These are phyloP conservation scores for Fusarium chuoi DNA, from an alignment of 2,329 filamentous ascomycete species.

Conservation along the genomic window DNA sequence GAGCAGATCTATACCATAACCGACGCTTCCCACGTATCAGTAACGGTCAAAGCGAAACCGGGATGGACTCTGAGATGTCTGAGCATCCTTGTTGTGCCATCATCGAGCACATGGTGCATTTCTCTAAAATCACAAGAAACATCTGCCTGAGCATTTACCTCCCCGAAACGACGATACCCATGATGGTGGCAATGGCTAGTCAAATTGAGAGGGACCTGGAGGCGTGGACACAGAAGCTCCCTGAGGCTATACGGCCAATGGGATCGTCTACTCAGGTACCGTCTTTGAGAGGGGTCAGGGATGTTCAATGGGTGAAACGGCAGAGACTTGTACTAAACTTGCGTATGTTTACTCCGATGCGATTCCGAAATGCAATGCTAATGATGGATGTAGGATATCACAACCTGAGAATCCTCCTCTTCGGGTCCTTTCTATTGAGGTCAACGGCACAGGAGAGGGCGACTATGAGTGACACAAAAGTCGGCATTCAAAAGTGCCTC, in stretches of 20 bases:
- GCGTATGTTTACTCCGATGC: background rate
- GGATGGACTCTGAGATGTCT: background rate
- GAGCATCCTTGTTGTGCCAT: background rate
- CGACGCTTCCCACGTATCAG: background rate
- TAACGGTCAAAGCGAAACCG: background rate
- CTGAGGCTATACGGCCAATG: background rate
- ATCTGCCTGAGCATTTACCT: background rate
- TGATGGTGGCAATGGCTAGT: background rate
- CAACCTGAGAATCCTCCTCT: background rate
- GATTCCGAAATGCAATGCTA: background rate
- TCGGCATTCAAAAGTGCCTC: background rate
- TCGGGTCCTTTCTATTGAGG: background rate
- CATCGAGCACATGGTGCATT: background rate
- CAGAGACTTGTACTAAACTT: background rate
- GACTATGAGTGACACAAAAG: background rate
- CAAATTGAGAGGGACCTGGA: background rate
- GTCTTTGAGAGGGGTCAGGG: background rate
- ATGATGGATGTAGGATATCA: background rate
- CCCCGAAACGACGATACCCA: background rate
- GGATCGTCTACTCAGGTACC: background rate
- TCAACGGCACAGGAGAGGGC: background rate
- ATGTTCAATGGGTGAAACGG: background rate
- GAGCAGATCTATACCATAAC: background rate
- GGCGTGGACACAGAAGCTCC: background rate
- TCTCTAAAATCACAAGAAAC: background rate